Evolutionary conservation across 148 eudicot species (phyloP), one percentile per base, ranked within the genome.

Genomic region (Silene conica): DNA sequence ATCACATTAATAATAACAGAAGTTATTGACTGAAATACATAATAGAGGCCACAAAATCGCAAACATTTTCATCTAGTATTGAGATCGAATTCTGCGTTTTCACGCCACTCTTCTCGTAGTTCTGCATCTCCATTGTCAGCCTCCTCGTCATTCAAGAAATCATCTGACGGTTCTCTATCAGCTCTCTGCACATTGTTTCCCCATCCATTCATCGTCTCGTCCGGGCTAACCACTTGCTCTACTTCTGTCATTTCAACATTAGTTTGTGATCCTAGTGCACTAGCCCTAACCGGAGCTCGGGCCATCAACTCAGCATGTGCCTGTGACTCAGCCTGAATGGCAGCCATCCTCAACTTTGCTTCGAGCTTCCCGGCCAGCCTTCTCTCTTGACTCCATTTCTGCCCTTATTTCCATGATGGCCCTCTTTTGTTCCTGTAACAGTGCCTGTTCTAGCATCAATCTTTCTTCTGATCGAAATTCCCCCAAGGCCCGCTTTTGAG

Each of bases 101-200:
- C 94, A 75, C 83, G 95, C 97, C 95, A 90, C 74, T 86, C 97
- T 19, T 87, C 85, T 67, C 85, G 94, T 72, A 72, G 67, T 22
- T 85, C 90, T 15, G 84, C 80, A 34, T 87, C 98, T 63, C 93
- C 98, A 85, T 90, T 90, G 63, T 89, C 97, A 20, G 90, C 86
- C 82, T 93, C 98, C 48, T 93, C 98, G 8, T 93, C 98, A 66
- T 93, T 93, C 94, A 93, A 81, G 75, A 93, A 93, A 81, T 93
- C 96, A 34, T 93, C 98, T 8, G 96, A 89, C 2, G 90, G 98
- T 77, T 90, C 98, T 83, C 87, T 87, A 70, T 93, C 98, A 34
- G 84, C 94, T 76, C 90, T 84, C 45, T 87, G 92, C 26, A 75
- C 80, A 81, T 78, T 86, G 77, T 80, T 80, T 23, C 73, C 75